Evolutionary conservation across 2,329 filamentous ascomycete genomes (phyloP), one percentile per base, ranked within the genome.

Genomic region (Reticulascus tulasneorum): DNA sequence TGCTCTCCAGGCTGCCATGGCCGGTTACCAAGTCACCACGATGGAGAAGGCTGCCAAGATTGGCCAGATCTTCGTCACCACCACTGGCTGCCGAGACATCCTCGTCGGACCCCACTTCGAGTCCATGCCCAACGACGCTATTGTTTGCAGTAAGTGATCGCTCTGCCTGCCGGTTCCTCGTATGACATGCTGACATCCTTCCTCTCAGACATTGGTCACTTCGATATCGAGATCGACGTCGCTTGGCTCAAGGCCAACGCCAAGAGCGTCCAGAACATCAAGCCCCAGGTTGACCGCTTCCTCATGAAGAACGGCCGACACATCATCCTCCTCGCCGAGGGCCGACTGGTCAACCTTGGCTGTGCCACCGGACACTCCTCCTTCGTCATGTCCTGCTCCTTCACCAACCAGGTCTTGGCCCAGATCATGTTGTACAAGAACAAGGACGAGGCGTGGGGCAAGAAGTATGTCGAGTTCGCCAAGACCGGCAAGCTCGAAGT

Each of bases 371-470:
- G 93, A 54, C 93, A 98, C 85, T 95, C 90, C 53, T 97, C 91
- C 35, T 98, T 98, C 71, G 93, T 98, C 77, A 97, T 98, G 93
- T 96, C 90, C 57, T 98, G 93, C 85, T 97, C 91, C 49, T 98
- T 98, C 85, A 94, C 90, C 80, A 98, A 98, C 85, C 93, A 98
- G 80, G 93, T 97, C 58, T 87, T 98, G 66, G 93, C 93, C 53
- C 93, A 98, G 78, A 97, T 98, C 74, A 84, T 94, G 76, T 76
- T 98, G 60, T 98, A 71, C 86, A 97, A 97, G 85, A 84, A 82
- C 58, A 77, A 84, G 57, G 90, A 97, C 64, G 79, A 78, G 63
- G 84, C 74, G 40, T 98, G 94, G 66, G 80, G 84, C 69, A 74
- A 86, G 72, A 96, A 96, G 80, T 94, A 96, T 74, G 72, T 90